Base-by-base conservation (phyloP, 495 filamentous ascomycete species). In the Usnea hakonensis region DNA sequence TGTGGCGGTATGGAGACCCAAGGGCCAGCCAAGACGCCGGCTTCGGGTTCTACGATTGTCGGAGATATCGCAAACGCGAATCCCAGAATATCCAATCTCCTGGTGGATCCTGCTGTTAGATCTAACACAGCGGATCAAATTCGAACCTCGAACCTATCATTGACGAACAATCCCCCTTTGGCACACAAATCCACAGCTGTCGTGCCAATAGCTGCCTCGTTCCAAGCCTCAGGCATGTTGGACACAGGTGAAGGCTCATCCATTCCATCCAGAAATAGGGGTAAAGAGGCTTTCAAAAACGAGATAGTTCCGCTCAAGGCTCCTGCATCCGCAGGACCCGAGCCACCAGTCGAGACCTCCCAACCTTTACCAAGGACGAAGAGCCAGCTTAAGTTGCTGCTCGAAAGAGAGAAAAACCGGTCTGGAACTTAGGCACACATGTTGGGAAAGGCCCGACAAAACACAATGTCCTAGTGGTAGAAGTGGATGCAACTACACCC, bases 361-460 rank as follows among this genome's bases (percentile, higher is more conserved):
- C 54, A 40, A 37, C 46, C 62, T 30, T 57, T 71, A 57, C 53
- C 69, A n/a, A 63, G 68, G 43, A 70, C 68, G 11, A 70, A 65
- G 63, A 70, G 69, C 43, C 69, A 71, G 59, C 68, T 71, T 6
- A 67, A 65, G 19, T 50, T 71, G 37, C 63, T 71, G 23, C 41
- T 71, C 17, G 64, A 68, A 41, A 63, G 36, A 43, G 64, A 63
- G 23, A 38, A 36, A 21, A 41, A 40, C 36, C 53, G 54, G 23
- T 55, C 59, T 23, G 36, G 19, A 36, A 48, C 14, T 43, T 36
- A 61, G 13, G 50, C 43, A 17, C 37, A 36, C 28, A n/a, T 30
- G 2, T n/a, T 23, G 10, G 6, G 38, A 48, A 50, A 40, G 36
- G 36, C 21, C 37, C 38, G 5, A 11, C 17, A 52, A 41, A 26